phyloP scores from a whole-genome alignment of 1,139 yeast genomes.

The Hansenula lynferdii region DNA sequence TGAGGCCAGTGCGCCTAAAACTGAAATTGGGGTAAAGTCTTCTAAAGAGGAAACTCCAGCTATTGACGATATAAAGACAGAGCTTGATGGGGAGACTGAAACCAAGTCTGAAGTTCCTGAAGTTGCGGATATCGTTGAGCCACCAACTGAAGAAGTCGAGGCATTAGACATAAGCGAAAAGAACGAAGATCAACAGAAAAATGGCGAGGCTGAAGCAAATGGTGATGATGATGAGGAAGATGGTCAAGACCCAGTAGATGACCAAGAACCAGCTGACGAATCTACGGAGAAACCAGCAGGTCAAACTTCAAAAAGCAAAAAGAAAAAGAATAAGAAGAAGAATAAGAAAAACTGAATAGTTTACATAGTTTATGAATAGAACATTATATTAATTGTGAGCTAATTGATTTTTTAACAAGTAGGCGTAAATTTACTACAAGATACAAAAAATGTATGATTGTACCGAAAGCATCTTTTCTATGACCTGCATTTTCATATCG shows the following conservation, averaged over 20 bases:
- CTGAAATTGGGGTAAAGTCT: not conserved
- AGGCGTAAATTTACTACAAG: no score
- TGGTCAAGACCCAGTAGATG: constrained; percentile 7
- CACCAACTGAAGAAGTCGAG: constrained; percentile 2
- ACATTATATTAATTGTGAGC: no score
- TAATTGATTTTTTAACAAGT: no score
- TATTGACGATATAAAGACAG: not conserved
- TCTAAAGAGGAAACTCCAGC: not conserved
- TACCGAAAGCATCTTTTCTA: not conserved
- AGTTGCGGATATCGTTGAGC: not conserved
- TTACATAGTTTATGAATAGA: no score
- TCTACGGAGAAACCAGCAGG: not conserved
- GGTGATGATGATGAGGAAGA: not conserved
- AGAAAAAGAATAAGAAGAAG: constrained; percentile 29
- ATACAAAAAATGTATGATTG: not conserved
- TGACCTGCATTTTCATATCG: constrained; percentile 8
- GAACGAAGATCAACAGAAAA: constrained; percentile 3
- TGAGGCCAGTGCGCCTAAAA: not conserved
- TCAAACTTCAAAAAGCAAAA: constrained; percentile 15
- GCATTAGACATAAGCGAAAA: constrained; percentile 4
- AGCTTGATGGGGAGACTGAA: not conserved
- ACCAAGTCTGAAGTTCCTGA: no score
- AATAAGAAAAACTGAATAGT: constrained; percentile 17
- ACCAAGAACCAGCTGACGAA: no score
- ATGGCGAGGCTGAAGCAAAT: constrained; percentile 4